These are phyloP conservation scores for Pseudophaeomoniella oleicola DNA, from an alignment of 2,329 filamentous ascomycete species.

Conservation along the genomic window DNA sequence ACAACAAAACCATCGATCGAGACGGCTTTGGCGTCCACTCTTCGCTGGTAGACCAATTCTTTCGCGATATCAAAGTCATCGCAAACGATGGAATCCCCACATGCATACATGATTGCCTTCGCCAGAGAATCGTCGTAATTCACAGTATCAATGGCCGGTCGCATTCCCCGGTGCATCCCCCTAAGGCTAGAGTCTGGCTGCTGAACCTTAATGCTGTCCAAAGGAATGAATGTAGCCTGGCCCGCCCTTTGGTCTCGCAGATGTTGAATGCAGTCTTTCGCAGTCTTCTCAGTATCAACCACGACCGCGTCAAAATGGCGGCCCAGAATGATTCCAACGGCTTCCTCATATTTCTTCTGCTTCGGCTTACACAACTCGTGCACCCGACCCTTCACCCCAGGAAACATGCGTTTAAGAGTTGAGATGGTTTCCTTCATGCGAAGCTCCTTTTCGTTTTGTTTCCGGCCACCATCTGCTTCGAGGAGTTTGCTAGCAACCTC, in stretches of 20 bases:
- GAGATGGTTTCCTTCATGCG: conserved; percentile 70
- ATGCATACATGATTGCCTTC: conserved; percentile 87
- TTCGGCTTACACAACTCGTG: conserved; percentile 90
- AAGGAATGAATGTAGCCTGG: conserved; percentile 84
- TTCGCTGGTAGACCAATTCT: conserved; percentile 71
- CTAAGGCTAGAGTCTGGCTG: conserved; percentile 82
- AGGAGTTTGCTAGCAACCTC: conserved; percentile 67
- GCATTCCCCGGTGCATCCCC: conserved; percentile 66
- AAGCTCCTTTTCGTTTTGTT: conserved; percentile 70
- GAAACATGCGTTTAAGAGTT: conserved; percentile 77
- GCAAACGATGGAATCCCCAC: conserved; percentile 87
- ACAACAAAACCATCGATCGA: conserved; percentile 93
- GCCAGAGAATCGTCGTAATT: conserved; percentile 82
- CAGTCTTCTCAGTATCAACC: conserved; percentile 89
- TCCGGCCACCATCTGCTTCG: conserved; percentile 70
- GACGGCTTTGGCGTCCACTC: conserved; percentile 83
- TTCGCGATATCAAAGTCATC: conserved; percentile 78
- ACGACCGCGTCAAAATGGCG: conserved; percentile 89
- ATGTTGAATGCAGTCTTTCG: conserved; percentile 85
- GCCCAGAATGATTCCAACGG: conserved; percentile 81
- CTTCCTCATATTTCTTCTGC: conserved; percentile 91
- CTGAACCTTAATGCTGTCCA: conserved; percentile 95
- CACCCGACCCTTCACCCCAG: conserved; percentile 78
- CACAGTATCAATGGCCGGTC: conserved; percentile 88
- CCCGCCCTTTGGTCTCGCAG: conserved; percentile 78